Base-by-base conservation (phyloP, 2,329 filamentous ascomycete genomes). In the Moelleriella libera region DNA sequence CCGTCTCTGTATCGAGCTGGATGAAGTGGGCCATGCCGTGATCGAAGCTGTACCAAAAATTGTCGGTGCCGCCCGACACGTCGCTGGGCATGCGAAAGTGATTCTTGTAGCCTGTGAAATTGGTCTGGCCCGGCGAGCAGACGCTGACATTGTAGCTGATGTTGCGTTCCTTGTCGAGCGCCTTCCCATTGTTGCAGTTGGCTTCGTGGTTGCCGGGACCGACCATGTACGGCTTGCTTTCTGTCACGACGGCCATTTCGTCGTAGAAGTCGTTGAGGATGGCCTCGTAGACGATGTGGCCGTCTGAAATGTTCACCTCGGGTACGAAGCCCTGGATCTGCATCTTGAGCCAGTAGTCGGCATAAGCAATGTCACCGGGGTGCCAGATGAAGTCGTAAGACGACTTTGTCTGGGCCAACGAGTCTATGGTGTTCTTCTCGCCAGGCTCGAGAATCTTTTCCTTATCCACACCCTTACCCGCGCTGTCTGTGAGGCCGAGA, bases 21-120 rank as follows among this genome's bases (percentile, higher is more conserved):
- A 60, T 50, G 4, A 60, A 51, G 41, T 60, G 57, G 0, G 52
- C 57, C 57, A 61, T 59, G 8, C 55, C 53, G 39, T 59, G 57
- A 1, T 57, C 52, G 29, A 53, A 57, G 1, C 53, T 55, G 41
- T 54, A 57, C 55, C 55, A 57, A 41, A 57, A 57, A 2, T 53
- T 55, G 9, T 53, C 55, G 2, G 50, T 55, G 11, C 45, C 48
- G 41, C 49, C 76, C 0, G 63, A 45, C 9, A 47, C 45, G 52
- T 69, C 60, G 1, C 60, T 65, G 0, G 74, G 71, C 70, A 76
- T 74, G 8, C 69, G 68, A 55, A 74, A 78, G 30, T 74, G 70
- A 52, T 69, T 70, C 64, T 71, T 67, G 59, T 73, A 78, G 51
- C 76, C 75, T 4, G 75, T 78, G 58, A 79, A 80, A 59, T 80